Percentiles rank a stretch among this genome's conserved stretches.
These are phyloP conservation scores for Cladosporium velox DNA, from an alignment of 2,329 filamentous ascomycete species.

Conservation along the genomic window DNA sequence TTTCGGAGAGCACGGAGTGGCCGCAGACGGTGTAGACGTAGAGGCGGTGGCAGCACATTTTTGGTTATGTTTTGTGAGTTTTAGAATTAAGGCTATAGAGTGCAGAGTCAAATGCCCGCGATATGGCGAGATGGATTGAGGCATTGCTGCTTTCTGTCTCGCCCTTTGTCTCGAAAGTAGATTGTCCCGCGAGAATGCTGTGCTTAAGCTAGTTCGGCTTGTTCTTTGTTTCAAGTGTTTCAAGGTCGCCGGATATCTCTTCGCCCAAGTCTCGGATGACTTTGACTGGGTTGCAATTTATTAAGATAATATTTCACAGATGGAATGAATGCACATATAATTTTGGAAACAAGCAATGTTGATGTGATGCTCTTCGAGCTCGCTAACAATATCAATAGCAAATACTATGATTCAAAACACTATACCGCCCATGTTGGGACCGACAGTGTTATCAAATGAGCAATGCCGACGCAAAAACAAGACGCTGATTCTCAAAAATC, in stretches of 20 bases:
- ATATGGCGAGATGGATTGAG: background rate
- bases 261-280: background rate
- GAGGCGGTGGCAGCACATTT: constrained; percentile 48
- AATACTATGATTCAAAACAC: background rate
- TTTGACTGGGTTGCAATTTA: background rate
- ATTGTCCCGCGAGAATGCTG: constrained; percentile 17
- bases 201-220: constrained; percentile 3
- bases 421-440: background rate
- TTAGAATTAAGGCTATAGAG: background rate
- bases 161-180: constrained; percentile 6
- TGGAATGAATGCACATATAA: background rate
- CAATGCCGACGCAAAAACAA: background rate
- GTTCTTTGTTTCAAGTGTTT: constrained; percentile 11
- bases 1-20: constrained; percentile 40
- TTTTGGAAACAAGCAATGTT: background rate
- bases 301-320: background rate
- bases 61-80: background rate
- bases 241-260: background rate
- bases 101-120: background rate
- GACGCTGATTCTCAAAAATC: background rate
- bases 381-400: background rate
- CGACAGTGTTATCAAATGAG: background rate
- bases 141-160: background rate
- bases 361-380: background rate
- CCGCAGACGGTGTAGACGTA: constrained; percentile 47